These are phyloP conservation scores for Tranzscheliella williamsii DNA, from an alignment of 1,284 basidiomycete genomes.

Conservation along the genomic window DNA sequence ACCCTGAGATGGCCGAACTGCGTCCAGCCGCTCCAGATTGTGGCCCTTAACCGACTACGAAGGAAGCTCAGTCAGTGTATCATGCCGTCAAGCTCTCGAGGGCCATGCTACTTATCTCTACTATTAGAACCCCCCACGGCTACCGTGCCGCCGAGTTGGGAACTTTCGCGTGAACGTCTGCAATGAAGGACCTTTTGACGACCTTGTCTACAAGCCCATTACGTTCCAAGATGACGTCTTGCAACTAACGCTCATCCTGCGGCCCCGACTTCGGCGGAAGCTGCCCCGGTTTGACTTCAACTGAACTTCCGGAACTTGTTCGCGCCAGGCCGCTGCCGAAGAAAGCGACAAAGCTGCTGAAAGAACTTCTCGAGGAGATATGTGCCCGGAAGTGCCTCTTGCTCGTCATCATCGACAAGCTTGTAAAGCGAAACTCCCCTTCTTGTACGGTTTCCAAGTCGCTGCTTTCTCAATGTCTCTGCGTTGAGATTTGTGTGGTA, in stretches of 20 bases:
- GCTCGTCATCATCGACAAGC: too few relatives aligned
- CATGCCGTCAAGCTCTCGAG: conserved; percentile 72
- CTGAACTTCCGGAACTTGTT: too few relatives aligned
- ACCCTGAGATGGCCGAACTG: conserved; percentile 66
- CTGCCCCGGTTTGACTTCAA: conserved; percentile 54
- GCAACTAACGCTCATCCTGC: conserved; percentile 53
- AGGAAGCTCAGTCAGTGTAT: conserved; percentile 94
- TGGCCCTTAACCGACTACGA: conserved; percentile 89
- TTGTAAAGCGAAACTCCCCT: too few relatives aligned
- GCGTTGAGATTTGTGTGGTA: too few relatives aligned
- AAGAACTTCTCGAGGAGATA: too few relatives aligned
- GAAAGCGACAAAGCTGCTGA: too few relatives aligned
- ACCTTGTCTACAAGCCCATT: conserved; percentile 85
- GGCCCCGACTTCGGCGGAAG: conserved; percentile 39
- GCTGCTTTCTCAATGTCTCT: too few relatives aligned
- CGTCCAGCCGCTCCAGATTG: conserved; percentile 85
- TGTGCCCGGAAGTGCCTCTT: too few relatives aligned
- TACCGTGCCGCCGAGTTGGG: conserved; percentile 61
- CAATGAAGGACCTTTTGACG: conserved; percentile 82
- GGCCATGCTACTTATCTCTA: conserved; percentile 57
- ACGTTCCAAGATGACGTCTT: conserved; percentile 76
- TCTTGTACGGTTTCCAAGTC: too few relatives aligned
- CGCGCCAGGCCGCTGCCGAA: too few relatives aligned
- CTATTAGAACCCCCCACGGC: conserved; percentile 57
- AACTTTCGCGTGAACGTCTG: conserved; percentile 88